phyloP scores from a whole-genome alignment of 2,329 filamentous ascomycete species.

The Nemania sp. region DNA sequence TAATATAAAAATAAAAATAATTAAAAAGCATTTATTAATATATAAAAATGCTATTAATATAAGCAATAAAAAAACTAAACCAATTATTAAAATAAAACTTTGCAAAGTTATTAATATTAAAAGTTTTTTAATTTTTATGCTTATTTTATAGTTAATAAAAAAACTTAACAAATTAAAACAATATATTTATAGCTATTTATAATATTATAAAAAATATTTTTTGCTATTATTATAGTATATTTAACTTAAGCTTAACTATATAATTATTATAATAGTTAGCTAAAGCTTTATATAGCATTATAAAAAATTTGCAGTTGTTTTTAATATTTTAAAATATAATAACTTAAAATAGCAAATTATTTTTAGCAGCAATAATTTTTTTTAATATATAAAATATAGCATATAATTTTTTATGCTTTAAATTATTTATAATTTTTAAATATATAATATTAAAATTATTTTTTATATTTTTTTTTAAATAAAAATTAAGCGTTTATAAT shows the following conservation, averaged over 20 bases:
- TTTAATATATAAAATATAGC: background rate
- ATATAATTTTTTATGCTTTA: background rate
- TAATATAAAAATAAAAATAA: constrained; percentile 13
- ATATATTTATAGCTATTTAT: background rate
- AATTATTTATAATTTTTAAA: background rate
- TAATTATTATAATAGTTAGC: background rate
- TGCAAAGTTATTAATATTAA: background rate
- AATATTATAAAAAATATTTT: constrained; percentile 4
- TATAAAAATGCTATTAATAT: constrained; percentile 8
- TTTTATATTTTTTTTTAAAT: constrained; percentile 11
- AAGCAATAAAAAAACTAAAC: background rate
- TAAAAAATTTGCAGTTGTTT: constrained; percentile 1
- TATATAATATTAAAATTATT: background rate
- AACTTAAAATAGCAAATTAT: background rate
- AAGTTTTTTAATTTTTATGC: background rate
- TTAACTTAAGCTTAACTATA: background rate
- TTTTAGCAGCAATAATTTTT: background rate
- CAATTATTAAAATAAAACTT: background rate
- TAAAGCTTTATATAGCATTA: background rate
- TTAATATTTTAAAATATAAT: background rate
- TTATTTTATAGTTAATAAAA: constrained; percentile 5
- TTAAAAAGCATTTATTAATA: background rate
- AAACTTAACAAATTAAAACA: constrained; percentile 8
- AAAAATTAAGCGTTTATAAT: constrained; percentile 4
- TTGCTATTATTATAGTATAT: background rate